Evolutionary conservation across 805 yeast genomes (phyloP).

Genomic region (Yarrowia sp.): DNA sequence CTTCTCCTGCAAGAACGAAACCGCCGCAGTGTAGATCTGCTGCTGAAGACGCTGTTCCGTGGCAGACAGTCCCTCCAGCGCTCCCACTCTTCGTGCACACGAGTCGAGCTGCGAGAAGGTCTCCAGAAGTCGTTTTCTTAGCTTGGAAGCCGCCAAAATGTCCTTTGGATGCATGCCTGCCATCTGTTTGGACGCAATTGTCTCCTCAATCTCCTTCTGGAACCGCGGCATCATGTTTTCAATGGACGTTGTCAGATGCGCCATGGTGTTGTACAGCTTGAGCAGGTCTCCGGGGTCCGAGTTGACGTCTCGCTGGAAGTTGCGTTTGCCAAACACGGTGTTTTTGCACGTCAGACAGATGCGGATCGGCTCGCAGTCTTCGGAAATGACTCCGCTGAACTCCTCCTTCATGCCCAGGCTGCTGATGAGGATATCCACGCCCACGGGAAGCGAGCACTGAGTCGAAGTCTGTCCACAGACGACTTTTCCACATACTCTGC

Average conservation of each 20-base stretch:
- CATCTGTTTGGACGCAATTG: conserved; percentile 36
- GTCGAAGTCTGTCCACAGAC: conserved; percentile 67
- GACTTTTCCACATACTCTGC: conserved; percentile 80
- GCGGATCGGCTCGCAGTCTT: conserved; percentile 39
- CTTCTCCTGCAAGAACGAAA: conserved; percentile 63
- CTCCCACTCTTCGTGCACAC: conserved; percentile 41
- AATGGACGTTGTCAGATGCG: not conserved
- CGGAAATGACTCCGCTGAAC: not conserved
- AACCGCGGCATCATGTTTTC: conserved; percentile 43
- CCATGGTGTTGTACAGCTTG: not conserved
- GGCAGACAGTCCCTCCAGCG: conserved; percentile 36
- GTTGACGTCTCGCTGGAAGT: conserved; percentile 45
- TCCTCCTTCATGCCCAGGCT: conserved; percentile 33
- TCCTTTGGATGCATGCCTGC: conserved; percentile 35
- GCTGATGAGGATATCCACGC: conserved; percentile 42
- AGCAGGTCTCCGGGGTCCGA: conserved; percentile 37
- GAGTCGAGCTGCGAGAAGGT: conserved; percentile 53
- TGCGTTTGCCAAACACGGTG: conserved; percentile 55
- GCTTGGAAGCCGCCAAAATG: conserved; percentile 40
- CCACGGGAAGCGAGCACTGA: conserved; percentile 74
- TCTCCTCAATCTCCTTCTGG: conserved; percentile 40
- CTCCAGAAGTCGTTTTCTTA: conserved; percentile 48
- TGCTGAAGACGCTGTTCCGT: conserved; percentile 49
- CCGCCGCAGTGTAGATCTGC: conserved; percentile 57
- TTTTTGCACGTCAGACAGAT: conserved; percentile 71